These are phyloP conservation scores for Erysimum cheiri DNA, from an alignment of 441 rosid genomes.

Conservation along the genomic window DNA sequence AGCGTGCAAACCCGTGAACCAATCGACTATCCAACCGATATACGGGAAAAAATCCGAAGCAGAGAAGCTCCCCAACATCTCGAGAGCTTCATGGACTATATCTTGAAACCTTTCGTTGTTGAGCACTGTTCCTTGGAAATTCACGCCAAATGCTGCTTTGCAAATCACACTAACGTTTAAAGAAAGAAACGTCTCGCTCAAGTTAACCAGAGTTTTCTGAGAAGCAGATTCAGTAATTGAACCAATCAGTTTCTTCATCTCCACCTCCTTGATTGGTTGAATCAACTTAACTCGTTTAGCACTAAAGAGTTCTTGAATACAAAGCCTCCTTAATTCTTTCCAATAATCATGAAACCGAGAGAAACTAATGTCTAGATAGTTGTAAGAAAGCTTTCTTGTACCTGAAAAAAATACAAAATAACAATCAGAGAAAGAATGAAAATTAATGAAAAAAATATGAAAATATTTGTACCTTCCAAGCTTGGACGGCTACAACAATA, in stretches of 20 bases:
- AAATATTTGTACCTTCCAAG: slow-evolving; percentile 28
- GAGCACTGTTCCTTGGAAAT: slow-evolving; percentile 36
- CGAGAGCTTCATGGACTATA: slow-evolving; percentile 33
- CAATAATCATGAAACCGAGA: slow-evolving; percentile 41
- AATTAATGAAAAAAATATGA: neutral
- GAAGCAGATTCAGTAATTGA: slow-evolving; percentile 34
- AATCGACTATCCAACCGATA: slow-evolving; percentile 39
- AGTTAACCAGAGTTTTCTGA: slow-evolving; percentile 26
- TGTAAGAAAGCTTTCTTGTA: slow-evolving; percentile 39
- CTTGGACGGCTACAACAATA: slow-evolving; percentile 62
- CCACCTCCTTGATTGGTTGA: slow-evolving; percentile 28
- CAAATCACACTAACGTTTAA: slow-evolving; percentile 27
- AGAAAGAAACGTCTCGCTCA: slow-evolving; percentile 34
- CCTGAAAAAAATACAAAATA: slow-evolving; percentile 4
- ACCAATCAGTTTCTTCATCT: slow-evolving; percentile 32
- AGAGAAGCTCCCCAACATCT: slow-evolving; percentile 43
- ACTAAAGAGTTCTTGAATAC: slow-evolving; percentile 35
- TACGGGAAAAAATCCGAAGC: slow-evolving; percentile 42
- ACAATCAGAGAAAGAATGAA: neutral
- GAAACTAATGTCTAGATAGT: slow-evolving; percentile 35
- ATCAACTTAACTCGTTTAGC: slow-evolving; percentile 10
- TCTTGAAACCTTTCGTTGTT: slow-evolving; percentile 23
- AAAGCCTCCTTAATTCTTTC: slow-evolving; percentile 37
- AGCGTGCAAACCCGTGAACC: slow-evolving; percentile 33
- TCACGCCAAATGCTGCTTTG: slow-evolving; percentile 41